Evolutionary conservation across 176 grass and related monocot species (phyloP), one percentile per base, ranked within the genome.

Genomic region (Eleusine coracana): DNA sequence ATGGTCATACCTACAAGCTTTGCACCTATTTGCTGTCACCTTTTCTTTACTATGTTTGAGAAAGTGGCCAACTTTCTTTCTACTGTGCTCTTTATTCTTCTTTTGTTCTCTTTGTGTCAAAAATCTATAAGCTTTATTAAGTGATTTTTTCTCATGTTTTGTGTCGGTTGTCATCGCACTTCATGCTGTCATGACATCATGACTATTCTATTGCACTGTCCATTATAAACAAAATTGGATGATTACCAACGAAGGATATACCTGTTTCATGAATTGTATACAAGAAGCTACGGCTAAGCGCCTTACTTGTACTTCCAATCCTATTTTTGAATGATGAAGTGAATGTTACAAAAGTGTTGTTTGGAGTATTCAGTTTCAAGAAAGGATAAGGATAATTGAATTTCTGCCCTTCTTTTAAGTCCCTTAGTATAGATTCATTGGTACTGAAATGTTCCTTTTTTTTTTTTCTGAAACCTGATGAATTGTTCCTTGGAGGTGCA

Each of bases 31-130:
- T 74, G 69, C 61, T 63, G 5, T 75, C 88, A 70, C 79, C 80
- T 90, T 90, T 80, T 48, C 44, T 75, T 70, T 83, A 78, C 36
- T 27, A 87, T 73, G 74, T 83, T 83, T 68, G 73, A 66, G 83
- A 79, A 86, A 86, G 79, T 74, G 40, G 41, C 60, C 15, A 36
- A 39, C 61, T 79, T 69, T 86, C 10, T 29, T 78, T 65, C 49
- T 74, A 61, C 28, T 70, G 64, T 25, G 61, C 54, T 73, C 56
- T 73, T 67, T 69, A 63, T 87, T 83, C 42, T 75, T 90, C 28
- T 50, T 78, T 82, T 34, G 40, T 31, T 73, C 59, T 83, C 83
- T 9, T 66, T 71, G 66, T 77, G 65, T 44, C 37, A 82, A 73
- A 82, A 51, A 20, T 72, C 5, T 82, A 11, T 70, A 64, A 42